Evolutionary conservation across 202 grass and related monocot species (phyloP), one percentile per base, ranked within the genome.

Genomic region (Schoenoplectus triqueter): DNA sequence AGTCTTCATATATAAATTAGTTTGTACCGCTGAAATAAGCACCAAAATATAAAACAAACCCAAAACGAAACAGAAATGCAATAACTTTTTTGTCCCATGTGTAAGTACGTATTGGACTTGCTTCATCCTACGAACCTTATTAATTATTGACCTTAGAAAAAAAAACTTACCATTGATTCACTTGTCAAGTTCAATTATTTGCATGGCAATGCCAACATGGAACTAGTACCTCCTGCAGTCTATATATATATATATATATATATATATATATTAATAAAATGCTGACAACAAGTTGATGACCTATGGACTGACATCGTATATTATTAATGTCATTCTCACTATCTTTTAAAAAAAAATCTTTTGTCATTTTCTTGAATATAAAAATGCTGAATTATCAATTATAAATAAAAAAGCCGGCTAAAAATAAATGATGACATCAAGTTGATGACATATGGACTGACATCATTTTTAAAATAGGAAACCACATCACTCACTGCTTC

Each of bases 81-180:
- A 5, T 19, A 17, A 63, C n/a, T 3, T 19, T 19, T 31, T 31
- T 31, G 17, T 4, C 1, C 17, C 14, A 13, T 10, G 9, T 62
- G 61, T 20, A 17, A 0, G 61, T 19, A 19, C 60, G 39, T 44
- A 6, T 63, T 18, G 60, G 57, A 61, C 15, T 61, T 61, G 57
- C 57, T 61, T 61, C 57, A 61, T 61, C 57, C 57, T 14, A 61
- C n/a, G 57, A 18, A 61, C n/a, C 57, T 61, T 61, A 61, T 61
- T 15, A 57, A 31, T 31, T 31, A 19, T 57, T 57, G 11, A 57
- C 1, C 55, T 13, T 31, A 31, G 31, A 31, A 3, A 10, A 57
- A n/a, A 14, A 14, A 57, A 57, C 3, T 11, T 55, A 11, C 51
- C 6, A 7, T 4, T 49, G 3, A 57, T 57, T 1, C 15, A 57